A percentile compares a stretch with the other conserved stretches of the same genome.
These are phyloP conservation scores for Gentiana straminea DNA, from an alignment of 257 asterid species.

Conservation along the genomic window DNA sequence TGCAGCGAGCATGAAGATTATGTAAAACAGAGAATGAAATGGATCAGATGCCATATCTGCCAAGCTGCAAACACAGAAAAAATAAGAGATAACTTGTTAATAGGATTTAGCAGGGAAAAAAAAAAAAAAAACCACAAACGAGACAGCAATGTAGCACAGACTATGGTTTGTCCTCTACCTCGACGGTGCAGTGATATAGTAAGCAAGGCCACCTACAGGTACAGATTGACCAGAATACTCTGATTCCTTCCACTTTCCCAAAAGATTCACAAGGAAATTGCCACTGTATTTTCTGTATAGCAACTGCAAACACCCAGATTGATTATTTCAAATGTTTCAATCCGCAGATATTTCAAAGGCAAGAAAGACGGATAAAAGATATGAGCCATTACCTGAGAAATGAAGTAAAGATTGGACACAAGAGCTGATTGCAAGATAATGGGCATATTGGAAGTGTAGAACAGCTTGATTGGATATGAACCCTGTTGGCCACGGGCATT, in stretches of 20 bases:
- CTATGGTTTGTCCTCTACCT: conserved; percentile 19
- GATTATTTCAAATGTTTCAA: neutral
- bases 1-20: conserved; percentile 55
- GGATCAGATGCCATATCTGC: conserved; percentile 60
- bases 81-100: conserved; percentile 4
- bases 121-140: neutral
- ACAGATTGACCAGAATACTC: conserved; percentile 58
- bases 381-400: conserved; percentile 42
- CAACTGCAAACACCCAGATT: conserved; percentile 24
- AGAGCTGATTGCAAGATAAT: conserved; percentile 72
- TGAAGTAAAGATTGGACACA: conserved; percentile 62
- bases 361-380: neutral
- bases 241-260: conserved; percentile 61
- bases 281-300: conserved; percentile 47
- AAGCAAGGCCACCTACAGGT: conserved; percentile 68
- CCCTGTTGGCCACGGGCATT: conserved; percentile 66
- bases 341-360: neutral
- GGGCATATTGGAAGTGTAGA: conserved; percentile 70
- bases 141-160: neutral
- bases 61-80: conserved; percentile 30
- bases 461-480: conserved; percentile 62
- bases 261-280: conserved; percentile 43
- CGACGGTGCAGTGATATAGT: conserved; percentile 62
- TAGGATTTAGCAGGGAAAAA: neutral
- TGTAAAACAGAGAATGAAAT: conserved; percentile 59